A percentile compares a stretch with the other conserved stretches of the same genome.
Conservation (phyloP, 495 filamentous ascomycete genomes). For the Glarea lozoyensis region DNA sequence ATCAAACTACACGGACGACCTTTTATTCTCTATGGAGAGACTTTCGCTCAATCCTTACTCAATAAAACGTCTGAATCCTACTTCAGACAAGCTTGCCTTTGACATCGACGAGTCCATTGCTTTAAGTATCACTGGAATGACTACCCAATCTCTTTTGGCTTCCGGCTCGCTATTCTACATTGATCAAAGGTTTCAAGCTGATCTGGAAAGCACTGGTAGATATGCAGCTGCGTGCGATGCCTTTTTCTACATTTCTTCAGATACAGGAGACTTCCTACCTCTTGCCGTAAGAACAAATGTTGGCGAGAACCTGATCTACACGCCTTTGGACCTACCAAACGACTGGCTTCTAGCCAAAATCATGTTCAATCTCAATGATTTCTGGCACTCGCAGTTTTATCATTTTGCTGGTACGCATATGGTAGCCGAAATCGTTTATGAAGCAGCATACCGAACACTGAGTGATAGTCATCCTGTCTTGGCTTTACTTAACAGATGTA, state of each 20-base stretch:
- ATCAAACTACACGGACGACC: constrained; percentile 31
- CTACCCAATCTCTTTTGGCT: constrained; percentile 15
- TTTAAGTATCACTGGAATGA: constrained; percentile 17
- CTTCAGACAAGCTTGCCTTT: constrained; percentile 23
- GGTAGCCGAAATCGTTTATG: constrained; percentile 25
- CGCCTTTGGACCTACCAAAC: constrained; percentile 23
- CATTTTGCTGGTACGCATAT: constrained; percentile 26
- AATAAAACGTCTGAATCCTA: constrained; percentile 23
- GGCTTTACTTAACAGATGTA: constrained; percentile 24
- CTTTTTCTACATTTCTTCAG: constrained; percentile 27
- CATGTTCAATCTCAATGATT: constrained; percentile 29
- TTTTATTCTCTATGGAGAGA: constrained; percentile 31
- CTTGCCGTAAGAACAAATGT: constrained; percentile 28
- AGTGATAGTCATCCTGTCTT: constrained; percentile 23
- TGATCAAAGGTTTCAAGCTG: constrained; percentile 25
- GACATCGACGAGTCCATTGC: constrained; percentile 18
- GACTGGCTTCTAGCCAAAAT: constrained; percentile 34
- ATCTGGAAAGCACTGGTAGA: constrained; percentile 14
- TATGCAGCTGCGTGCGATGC: constrained; percentile 26
- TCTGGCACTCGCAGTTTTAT: constrained; percentile 20
- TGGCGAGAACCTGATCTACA: constrained; percentile 28
- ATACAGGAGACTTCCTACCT: constrained; percentile 27
- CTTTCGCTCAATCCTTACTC: constrained; percentile 26
- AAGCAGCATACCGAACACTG: constrained; percentile 27
- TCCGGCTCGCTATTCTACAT: constrained; percentile 26